A percentile compares a stretch with the other conserved stretches of the same genome.
Conservation (phyloP, 192 early-diverging fungal genomes). For the Coemansia asiatica region DNA sequence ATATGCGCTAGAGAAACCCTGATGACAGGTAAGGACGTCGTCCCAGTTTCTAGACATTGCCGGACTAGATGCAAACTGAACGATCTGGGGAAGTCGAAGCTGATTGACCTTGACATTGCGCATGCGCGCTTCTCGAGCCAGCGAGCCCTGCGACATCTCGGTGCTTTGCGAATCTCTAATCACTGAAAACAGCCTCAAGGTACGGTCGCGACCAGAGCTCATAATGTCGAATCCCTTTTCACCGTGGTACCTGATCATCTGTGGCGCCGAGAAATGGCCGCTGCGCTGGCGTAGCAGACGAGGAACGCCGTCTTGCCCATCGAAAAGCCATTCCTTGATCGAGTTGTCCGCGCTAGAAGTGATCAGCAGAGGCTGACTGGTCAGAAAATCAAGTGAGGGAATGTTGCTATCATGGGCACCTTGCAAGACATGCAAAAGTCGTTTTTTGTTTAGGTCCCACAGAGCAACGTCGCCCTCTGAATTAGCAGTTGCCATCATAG, state of each 20-base stretch:
- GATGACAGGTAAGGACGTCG: conserved; percentile 86
- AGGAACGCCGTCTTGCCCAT: conserved; percentile 74
- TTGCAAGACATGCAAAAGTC: conserved; percentile 75
- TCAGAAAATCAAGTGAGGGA: conserved; percentile 75
- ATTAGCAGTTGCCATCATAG: conserved; percentile 88
- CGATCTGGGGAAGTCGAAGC: conserved; percentile 72
- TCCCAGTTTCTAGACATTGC: conserved; percentile 83
- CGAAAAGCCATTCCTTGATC: conserved; percentile 97
- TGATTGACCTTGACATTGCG: conserved; percentile 62
- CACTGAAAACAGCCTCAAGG: conserved; percentile 79
- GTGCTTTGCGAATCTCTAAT: conserved; percentile 80
- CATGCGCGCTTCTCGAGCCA: conserved; percentile 57
- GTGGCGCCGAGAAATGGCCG: conserved; percentile 87
- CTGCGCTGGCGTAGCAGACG: conserved; percentile 79
- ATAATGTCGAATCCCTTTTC: conserved; percentile 72
- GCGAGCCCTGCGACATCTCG: conserved; percentile 79
- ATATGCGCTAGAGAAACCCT: conserved; percentile 68
- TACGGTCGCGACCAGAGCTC: conserved; percentile 78
- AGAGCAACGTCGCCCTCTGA: conserved; percentile 84
- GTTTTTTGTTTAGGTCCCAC: conserved; percentile 86
- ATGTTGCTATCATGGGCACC: conserved; percentile 83
- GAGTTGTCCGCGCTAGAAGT: conserved; percentile 89
- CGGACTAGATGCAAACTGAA: conserved; percentile 68
- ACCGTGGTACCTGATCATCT: conserved; percentile 75
- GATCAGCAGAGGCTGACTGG: conserved; percentile 81